Base-by-base conservation (phyloP, 1,284 basidiomycete genomes). In the Cryptococcus sp. region DNA sequence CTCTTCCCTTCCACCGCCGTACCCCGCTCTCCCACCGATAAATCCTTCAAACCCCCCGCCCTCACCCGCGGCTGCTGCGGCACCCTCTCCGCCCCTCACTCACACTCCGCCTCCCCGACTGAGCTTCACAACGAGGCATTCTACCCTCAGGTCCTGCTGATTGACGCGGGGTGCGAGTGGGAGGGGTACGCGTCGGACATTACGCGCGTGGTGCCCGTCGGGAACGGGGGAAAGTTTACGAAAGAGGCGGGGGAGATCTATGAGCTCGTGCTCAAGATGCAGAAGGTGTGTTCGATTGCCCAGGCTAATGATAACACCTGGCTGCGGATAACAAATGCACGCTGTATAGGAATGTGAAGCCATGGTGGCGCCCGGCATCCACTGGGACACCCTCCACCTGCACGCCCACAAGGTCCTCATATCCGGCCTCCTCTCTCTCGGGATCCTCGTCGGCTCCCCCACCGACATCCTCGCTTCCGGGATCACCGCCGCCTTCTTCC, bases 131-230 rank as follows among this genome's bases (percentile, higher is more conserved):
- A 53, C 7, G 65, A 56, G 5, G 57, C 68, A 1, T 77, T 77
- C 53, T 70, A 79, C 11, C 87, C 90, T 0, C 89, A 92, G 71
- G 87, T 93, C 3, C 80, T 96, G 4, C 82, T 95, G 40, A 91
- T 95, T 59, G 92, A 96, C 68, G 91, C 91, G 1, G 91, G 91
- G 0, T 91, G 90, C 67, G 92, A 96, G 77, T 92, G 85, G 85
- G 80, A 85, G 45, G 87, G 73, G 11, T 76, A 75, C 57, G 75
- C 75, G 0, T 70, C 72, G 3, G 76, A 77, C 57, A 70, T 79
- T 35, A 77, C 75, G 16, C 63, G 77, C 50, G 76, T 75, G 6
- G 74, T 78, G 16, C 77, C 77, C 3, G 72, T 94, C 21, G 92
- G 92, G 0, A 95, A 95, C 66, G 86, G 87, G 1, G 92, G 92